Evolutionary conservation across 2,329 filamentous ascomycete species (phyloP), one percentile per base, ranked within the genome.

Genomic region (Cordyceps militaris): DNA sequence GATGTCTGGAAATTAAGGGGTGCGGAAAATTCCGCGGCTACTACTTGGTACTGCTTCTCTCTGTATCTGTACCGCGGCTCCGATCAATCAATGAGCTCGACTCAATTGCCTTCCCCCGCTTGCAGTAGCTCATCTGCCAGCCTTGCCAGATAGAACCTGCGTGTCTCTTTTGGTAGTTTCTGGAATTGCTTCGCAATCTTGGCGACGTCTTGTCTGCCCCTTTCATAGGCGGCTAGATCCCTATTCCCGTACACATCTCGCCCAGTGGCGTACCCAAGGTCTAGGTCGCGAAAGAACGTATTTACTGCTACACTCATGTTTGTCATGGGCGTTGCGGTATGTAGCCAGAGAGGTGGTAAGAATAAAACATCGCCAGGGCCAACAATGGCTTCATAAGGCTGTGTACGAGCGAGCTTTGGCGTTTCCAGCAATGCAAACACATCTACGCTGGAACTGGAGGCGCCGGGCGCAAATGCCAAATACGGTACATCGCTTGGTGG

Each of bases 231-330:
- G 40, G 87, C 86, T 51, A 96, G 70, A 70, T 96, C 92, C 40
- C 90, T 79, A 67, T 96, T 96, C 1, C 89, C 91, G 67, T 96
- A 96, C 0, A 96, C 87, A 68, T 96, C 91, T 62, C 85, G 81
- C 1, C 91, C 91, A 1, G 79, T 70, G 1, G 89, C 84, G 68
- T 94, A 94, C 1, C 81, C 84, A 3, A 69, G 74, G 3, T 84
- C 74, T 10, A 94, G 75, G 61, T 85, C 86, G 44, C 85, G 83
- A 73, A 95, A 96, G 75, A 96, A 96, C 28, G 93, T 81, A 68
- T 96, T 96, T n/a, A 96, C 85, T 1, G 89, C 89, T 8, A 96
- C 77, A 63, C 89, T 91, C 60, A 83, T 69, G 46, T 75, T 69
- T 8, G 79, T 73, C 1, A 71, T 76, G 1, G 87, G 85, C 0